Evolutionary conservation across 1,284 basidiomycete species (phyloP).

Genomic region (Austroboletus novae-zelandiae): DNA sequence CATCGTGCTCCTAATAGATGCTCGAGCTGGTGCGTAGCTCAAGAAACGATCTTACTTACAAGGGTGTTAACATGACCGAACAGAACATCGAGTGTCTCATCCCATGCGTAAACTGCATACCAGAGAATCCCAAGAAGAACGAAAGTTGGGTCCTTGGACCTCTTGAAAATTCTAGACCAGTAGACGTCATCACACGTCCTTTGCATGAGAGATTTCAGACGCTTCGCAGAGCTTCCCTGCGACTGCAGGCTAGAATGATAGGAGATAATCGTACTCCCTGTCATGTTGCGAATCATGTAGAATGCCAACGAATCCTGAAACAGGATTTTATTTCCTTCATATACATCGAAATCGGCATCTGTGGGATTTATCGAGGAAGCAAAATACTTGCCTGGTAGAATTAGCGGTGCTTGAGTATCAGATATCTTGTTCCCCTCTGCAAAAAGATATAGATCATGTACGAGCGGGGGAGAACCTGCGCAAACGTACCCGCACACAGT

Average conservation of each 20-base stretch:
- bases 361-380: background rate
- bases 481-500: constrained; percentile 15
- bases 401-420: constrained; percentile 44
- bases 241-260: constrained; percentile 33
- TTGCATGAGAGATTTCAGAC: constrained; percentile 32
- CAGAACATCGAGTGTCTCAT: constrained; percentile 49
- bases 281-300: constrained; percentile 38
- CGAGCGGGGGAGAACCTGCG: constrained; percentile 12
- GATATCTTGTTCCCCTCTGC: too few species aligned
- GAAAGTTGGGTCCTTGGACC: constrained; percentile 49
- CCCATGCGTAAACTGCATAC: constrained; percentile 59
- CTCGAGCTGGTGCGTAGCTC: background rate
- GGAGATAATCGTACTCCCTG: constrained; percentile 42
- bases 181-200: constrained; percentile 43
- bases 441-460: constrained; percentile 30
- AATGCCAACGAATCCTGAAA: constrained; percentile 36
- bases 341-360: background rate
- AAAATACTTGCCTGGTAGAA: constrained; percentile 26
- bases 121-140: constrained; percentile 52
- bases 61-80: constrained; percentile 45
- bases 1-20: constrained; percentile 40
- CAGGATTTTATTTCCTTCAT: constrained; percentile 26
- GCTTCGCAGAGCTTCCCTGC: constrained; percentile 33
- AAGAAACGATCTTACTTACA: constrained; percentile 30
- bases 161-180: constrained; percentile 50